Base-by-base conservation (phyloP, 768 basidiomycete species). In the Boletus sp. region DNA sequence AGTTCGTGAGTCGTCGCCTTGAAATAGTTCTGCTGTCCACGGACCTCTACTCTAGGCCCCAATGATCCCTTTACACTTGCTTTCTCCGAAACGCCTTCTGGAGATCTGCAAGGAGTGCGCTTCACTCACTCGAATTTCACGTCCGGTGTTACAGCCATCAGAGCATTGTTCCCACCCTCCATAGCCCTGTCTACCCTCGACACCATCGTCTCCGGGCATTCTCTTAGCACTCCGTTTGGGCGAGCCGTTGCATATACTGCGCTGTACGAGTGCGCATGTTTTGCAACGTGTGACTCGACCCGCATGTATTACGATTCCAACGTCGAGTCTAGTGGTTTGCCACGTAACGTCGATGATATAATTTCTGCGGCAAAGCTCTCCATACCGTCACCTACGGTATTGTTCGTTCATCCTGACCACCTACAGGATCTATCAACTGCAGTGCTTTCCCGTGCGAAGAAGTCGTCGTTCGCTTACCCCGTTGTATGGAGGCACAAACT, bases 61-160 rank as follows among this genome's bases (percentile, higher is more conserved):
- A 73, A 70, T 49, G 85, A 90, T 59, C 76, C 89, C 5, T 87
- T 86, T 65, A 86, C 86, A 3, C 78, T 90, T 6, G 80, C 85
- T 1, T 90, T 86, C 78, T 87, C 80, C 61, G 74, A 78, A 62
- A 76, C 78, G 1, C 64, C 78, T 18, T 73, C 77, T 18, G 82
- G 87, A 35, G 75, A 78, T 39, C 67, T 87, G 8, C 81, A 80
- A 54, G 87, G 81, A 24, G 81, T 80, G 8, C 84, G 85, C 57
- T 73, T 94, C 33, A 91, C 91, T 0, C 91, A 94, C 68, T 81
- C 89, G 69, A 94, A 93, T 61, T 67, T 96, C 56, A 95, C 92
- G 3, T 91, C 94, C 4, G 94, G 92, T 35, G 87, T 94, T n/a
- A 84, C 92, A 0, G 89, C 89, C 4, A 76, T 84, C 24, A 85